Evolutionary conservation across 208 protist species (phyloP).

Genomic region (Leptomonas pyrrhocoris): DNA sequence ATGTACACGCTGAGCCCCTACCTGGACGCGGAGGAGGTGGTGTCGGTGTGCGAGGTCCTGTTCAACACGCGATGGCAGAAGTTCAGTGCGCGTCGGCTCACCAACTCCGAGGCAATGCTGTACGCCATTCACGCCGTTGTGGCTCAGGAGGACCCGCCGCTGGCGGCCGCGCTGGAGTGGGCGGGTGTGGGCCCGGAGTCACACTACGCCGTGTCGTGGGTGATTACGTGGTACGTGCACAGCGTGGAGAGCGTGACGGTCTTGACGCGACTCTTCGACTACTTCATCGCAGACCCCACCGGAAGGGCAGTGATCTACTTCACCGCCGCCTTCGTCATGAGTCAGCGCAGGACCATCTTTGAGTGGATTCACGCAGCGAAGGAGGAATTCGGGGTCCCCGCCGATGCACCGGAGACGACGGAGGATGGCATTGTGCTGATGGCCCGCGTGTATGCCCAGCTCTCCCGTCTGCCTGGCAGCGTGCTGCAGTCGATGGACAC

Average conservation of each 20-base stretch:
- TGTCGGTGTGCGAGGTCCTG: constrained; percentile 66
- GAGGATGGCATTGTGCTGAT: constrained; percentile 68
- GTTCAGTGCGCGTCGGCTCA: constrained; percentile 60
- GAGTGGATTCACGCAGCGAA: constrained; percentile 46
- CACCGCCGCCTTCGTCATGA: constrained; percentile 69
- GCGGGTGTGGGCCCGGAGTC: constrained; percentile 79
- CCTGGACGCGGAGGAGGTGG: constrained; percentile 40
- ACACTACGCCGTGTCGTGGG: constrained; percentile 87
- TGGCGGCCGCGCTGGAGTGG: constrained; percentile 67
- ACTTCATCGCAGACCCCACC: constrained; percentile 65
- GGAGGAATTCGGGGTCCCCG: constrained; percentile 23
- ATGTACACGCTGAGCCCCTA: constrained; percentile 68
- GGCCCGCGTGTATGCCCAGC: constrained; percentile 69
- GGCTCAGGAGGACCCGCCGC: constrained; percentile 50
- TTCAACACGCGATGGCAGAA: constrained; percentile 60
- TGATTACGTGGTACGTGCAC: constrained; percentile 90
- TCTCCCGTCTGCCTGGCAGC: constrained; percentile 52
- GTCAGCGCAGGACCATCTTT: constrained; percentile 56
- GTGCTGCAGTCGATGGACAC: constrained; percentile 39
- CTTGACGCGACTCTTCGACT: constrained; percentile 77
- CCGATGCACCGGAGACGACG: constrained; percentile 23
- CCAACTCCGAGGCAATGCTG: constrained; percentile 71
- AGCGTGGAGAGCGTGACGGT: constrained; percentile 43
- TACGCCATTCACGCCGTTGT: constrained; percentile 79
- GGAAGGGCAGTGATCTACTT: constrained; percentile 71